Evolutionary conservation across 1,284 basidiomycete species (phyloP).

Genomic region (Ustilago curta): DNA sequence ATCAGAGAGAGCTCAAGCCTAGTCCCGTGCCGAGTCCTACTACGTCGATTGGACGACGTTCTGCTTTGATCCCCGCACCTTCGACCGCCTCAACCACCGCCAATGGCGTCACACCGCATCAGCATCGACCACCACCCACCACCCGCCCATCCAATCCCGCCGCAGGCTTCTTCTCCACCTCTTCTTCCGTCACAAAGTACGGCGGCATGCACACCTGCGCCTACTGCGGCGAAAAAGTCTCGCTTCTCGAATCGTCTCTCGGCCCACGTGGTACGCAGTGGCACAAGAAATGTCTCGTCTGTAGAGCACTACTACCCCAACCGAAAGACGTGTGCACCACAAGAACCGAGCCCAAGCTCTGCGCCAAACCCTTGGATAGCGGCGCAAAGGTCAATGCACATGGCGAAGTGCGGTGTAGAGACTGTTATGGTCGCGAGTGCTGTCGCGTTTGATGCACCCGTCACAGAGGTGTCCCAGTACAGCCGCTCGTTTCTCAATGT

Average conservation of each 20-base stretch:
- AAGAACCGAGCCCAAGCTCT: not conserved
- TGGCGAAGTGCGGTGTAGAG: constrained; percentile 56
- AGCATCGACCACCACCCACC: constrained; percentile 26
- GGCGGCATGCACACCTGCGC: constrained; percentile 57
- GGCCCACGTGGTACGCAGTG: constrained; percentile 54
- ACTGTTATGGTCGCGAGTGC: constrained; percentile 50
- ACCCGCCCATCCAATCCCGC: constrained; percentile 33
- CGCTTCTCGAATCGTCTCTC: constrained; percentile 50
- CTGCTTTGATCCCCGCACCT: not conserved
- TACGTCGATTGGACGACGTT: constrained; percentile 7
- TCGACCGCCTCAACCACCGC: not conserved
- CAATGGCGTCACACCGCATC: too few species aligned
- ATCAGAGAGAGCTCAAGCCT: constrained; percentile 44
- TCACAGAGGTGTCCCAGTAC: too few species aligned
- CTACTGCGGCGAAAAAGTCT: constrained; percentile 45
- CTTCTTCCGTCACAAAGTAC: constrained; percentile 11
- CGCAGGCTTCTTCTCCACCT: constrained; percentile 41
- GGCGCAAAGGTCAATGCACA: constrained; percentile 54
- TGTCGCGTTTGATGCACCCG: too few species aligned
- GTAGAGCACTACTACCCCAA: constrained; percentile 16
- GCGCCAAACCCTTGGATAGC: constrained; percentile 54
- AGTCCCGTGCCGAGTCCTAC: constrained; percentile 31
- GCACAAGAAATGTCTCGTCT: constrained; percentile 55
- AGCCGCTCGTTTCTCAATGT: too few species aligned
- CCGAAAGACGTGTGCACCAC: not conserved